Evolutionary conservation across 305 asterid species (phyloP).

Genomic region (Solanum hybrid): DNA sequence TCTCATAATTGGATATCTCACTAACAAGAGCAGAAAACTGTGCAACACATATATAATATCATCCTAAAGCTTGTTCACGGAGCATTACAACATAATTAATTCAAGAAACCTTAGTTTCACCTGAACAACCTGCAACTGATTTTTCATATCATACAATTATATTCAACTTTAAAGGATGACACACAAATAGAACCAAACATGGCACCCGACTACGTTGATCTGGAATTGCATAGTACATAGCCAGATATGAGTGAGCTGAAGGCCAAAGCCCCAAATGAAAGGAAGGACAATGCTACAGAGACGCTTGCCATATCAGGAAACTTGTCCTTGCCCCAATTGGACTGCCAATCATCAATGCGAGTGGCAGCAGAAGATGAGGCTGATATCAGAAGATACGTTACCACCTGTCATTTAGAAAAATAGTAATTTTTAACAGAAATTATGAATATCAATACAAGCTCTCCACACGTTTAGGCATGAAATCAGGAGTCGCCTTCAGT

Average conservation of each 20-base stretch:
- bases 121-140: neutral
- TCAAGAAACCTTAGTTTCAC: neutral
- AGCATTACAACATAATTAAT: neutral
- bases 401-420: conserved; percentile 37
- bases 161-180: neutral
- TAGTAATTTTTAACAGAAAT: neutral
- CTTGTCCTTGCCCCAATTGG: conserved; percentile 80
- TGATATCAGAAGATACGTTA: conserved; percentile 80
- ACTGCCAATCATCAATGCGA: conserved; percentile 71
- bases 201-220: conserved; percentile 14
- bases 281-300: conserved; percentile 68
- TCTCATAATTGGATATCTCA: neutral
- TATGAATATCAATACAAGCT: neutral
- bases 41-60: neutral
- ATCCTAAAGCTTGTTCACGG: neutral
- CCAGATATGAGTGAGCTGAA: conserved; percentile 69
- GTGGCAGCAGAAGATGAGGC: conserved; percentile 83
- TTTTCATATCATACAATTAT: neutral
- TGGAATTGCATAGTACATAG: conserved; percentile 51
- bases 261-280: conserved; percentile 77
- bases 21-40: neutral
- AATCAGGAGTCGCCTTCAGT: too few relatives aligned
- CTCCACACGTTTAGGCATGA: neutral
- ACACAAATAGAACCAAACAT: neutral
- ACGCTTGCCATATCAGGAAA: conserved; percentile 76